Evolutionary conservation across 202 grass and related monocot genomes (phyloP), one percentile per base, ranked within the genome.

Genomic region (Bolboschoenoplectus hybrid): DNA sequence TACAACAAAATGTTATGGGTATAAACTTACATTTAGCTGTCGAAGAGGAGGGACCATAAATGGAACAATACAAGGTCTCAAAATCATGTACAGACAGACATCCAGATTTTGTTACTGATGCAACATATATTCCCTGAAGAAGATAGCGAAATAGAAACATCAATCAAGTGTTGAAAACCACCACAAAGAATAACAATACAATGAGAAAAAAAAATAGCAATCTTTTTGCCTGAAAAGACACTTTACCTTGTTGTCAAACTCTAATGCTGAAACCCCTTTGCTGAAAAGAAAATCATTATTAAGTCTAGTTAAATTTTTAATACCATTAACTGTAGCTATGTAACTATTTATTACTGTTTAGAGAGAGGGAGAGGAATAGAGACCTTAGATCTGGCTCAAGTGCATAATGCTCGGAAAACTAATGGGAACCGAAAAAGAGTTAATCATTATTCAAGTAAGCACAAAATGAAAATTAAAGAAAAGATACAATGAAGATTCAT

Each of bases 31-130:
- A 89, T 88, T 91, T 95, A 95, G 91, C 60, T 45, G 74, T 41
- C 1, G 7, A 79, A 79, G 62, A 74, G 64, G 84, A 88, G 84
- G 89, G 86, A 77, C 87, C 90, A 81, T 92, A 88, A 60, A 83
- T 74, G 77, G 87, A 86, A 82, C 93, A 94, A 81, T 98, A 98
- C 45, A 98, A 88, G 9, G 89, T 92, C 86, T 95, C 96, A 81
- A 98, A 98, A 78, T 98, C 96, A 73, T 98, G 90, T 85, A 98
- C 93, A 39, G 96, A 95, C 76, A 98, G 82, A 91, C 96, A 98
- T 34, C 96, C 96, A 57, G 93, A 91, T 83, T 86, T 80, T 89
- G 96, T 95, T 69, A 95, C 93, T 69, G 93, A 95, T 67, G 96
- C 93, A 88, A 98, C 85, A 87, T 98, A 98, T 74, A 95, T 85